Conservation (phyloP, 2,329 filamentous ascomycete species). For the Nannizzia gypsea region DNA sequence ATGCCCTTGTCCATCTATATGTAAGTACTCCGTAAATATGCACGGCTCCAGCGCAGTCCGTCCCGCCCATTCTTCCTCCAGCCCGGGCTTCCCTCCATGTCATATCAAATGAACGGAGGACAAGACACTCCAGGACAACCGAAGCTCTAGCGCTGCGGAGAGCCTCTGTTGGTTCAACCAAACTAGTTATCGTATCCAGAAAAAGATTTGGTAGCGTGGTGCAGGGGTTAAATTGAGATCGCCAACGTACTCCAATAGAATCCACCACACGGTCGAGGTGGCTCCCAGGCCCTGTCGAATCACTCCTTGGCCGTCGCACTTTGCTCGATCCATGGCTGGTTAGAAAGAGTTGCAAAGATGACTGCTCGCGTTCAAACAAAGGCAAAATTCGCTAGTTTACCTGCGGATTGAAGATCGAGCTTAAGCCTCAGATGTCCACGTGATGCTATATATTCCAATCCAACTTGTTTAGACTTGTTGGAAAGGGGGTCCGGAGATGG, state of each 20-base stretch:
- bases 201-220: neutral
- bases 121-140: too few relatives aligned
- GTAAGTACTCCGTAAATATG: neutral
- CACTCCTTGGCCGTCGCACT: neutral
- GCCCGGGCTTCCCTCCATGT: too few relatives aligned
- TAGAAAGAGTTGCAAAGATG: neutral
- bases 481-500: neutral
- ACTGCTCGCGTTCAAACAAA: neutral
- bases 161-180: neutral
- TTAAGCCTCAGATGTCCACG: neutral
- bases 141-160: neutral
- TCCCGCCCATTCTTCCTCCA: neutral
- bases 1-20: neutral
- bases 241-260: constrained; percentile 1
- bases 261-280: neutral
- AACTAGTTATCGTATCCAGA: neutral
- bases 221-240: constrained; percentile 2
- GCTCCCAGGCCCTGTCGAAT: neutral
- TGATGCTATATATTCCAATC: neutral
- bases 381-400: neutral
- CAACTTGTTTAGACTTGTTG: neutral
- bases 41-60: neutral
- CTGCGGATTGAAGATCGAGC: neutral
- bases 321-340: neutral
- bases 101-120: too few relatives aligned